Evolutionary conservation across 2,329 filamentous ascomycete species (phyloP), one percentile per base, ranked within the genome.

Genomic region (Elsinoe fawcettii): DNA sequence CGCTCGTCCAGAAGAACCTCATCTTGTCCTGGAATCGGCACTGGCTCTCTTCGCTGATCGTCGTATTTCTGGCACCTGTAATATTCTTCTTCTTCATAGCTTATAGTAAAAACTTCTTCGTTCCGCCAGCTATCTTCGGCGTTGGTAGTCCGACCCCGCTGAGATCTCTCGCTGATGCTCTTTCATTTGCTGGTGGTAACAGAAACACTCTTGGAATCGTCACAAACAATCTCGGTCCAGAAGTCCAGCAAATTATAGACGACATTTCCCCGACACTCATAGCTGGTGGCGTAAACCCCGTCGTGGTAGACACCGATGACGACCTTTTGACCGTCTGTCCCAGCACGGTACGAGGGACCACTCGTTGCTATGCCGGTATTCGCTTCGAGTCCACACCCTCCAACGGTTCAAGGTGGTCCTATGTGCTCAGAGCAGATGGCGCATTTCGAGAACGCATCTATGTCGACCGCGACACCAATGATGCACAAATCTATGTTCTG

Each of bases 351-450:
- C 67, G 75, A 25, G 87, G 87, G 16, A 83, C 87, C 1, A 86
- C 86, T 11, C 74, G 71, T 1, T 93, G 88, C 69, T 90, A 85
- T 66, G 86, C 81, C 16, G 89, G 86, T 7, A 80, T 87, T 1
- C 81, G 86, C 3, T 92, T 95, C 73, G 76, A 83, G 56, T 85
- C 85, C 0, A 95, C 88, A 4, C 88, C 90, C 0, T 77, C 71
- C 1, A 85, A 93, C 72, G 88, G 88, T 8, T 79, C 80, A 1
- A 71, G 80, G 44, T 96, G 91, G 91, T 95, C 93, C 71, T 96
- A 96, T 67, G 91, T 88, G 0, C 76, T 96, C 23, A 79, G 88
- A 58, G 84, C 84, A 2, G 91, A 96, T 67, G 85, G 85, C 34
- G 77, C 82, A 0, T 77, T 95, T 58, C 84, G 85, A 18, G 69